A percentile compares a stretch with the other conserved stretches of the same genome.
These are phyloP conservation scores for Lachnellula suecica DNA, from an alignment of 2,329 filamentous ascomycete genomes.

Conservation along the genomic window DNA sequence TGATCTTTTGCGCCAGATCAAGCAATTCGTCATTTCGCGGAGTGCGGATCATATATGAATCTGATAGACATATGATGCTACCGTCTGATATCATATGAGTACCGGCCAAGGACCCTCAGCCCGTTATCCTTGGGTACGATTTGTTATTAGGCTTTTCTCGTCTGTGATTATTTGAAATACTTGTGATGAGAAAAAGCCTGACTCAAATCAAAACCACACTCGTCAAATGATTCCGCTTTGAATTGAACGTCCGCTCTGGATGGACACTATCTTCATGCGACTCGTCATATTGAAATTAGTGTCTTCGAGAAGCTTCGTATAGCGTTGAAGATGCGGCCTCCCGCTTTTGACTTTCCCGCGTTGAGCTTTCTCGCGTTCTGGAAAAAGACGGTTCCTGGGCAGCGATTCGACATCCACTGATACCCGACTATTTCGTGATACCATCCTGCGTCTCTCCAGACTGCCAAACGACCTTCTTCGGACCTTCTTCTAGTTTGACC, in stretches of 20 bases:
- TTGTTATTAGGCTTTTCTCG: background rate
- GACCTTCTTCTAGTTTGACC: constrained; percentile 21
- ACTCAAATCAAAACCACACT: background rate
- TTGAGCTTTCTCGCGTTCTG: constrained; percentile 17
- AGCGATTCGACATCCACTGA: constrained; percentile 20
- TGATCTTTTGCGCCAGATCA: constrained; percentile 6
- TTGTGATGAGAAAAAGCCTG: background rate
- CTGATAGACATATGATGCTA: constrained; percentile 8
- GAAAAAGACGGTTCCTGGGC: constrained; percentile 13
- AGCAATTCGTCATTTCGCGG: constrained; percentile 17
- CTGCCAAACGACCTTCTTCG: constrained; percentile 14
- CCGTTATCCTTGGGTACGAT: background rate
- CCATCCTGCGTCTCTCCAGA: constrained; percentile 5
- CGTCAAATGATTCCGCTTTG: background rate
- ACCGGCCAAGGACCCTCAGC: background rate
- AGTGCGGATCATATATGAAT: constrained; percentile 14
- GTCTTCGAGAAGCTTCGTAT: constrained; percentile 1
- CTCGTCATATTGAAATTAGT: background rate
- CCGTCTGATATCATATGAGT: background rate
- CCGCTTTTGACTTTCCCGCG: constrained; percentile 11
- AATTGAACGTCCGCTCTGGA: background rate
- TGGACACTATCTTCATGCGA: background rate
- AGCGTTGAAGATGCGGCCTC: background rate
- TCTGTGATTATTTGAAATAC: background rate
- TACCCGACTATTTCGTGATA: constrained; percentile 1